Evolutionary conservation across 768 basidiomycete species (phyloP), one percentile per base, ranked within the genome.

Genomic region (Boletus rubescentipes): DNA sequence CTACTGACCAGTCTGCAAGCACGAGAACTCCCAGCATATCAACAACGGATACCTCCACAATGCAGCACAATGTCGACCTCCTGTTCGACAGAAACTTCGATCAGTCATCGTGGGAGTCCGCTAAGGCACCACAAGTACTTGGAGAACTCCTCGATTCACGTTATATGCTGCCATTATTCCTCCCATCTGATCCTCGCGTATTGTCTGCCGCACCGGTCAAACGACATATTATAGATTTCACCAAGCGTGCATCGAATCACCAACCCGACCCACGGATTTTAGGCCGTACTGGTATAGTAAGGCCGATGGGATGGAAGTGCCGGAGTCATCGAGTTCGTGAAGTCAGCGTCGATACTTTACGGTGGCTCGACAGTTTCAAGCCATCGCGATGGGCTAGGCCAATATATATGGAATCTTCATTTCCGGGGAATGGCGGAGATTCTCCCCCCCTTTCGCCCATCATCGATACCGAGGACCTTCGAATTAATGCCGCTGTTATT

Each of bases 71-170:
- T 55, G 87, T 97, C 64, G 93, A 98, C 68, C 72, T 84, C 23
- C 73, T 97, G 23, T 93, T 98, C 64, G 88, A 93, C 69, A 82
- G 78, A 53, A 68, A 73, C 0, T 76, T 79, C 31, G 84, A 86
- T 34, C 80, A 83, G 39, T 81, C 84, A 0, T 69, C 79, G 5
- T 98, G 94, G 87, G 84, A 86, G 51, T 91, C 94, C 14, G 77
- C 83, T 0, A 81, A 80, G 48, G 81, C 91, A 18, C 87, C 92
- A 0, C 89, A 90, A 63, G 86, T 86, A 23, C 79, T 94, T 1
- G 94, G 94, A 30, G 97, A 99, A 68, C 73, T 98, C 23, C 76
- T 98, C 58, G 94, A 99, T 69, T 93, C 91, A 23, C 81, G 94
- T 59, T 84, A 89, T 68, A 98, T 98, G 93, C 80, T 98, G 21